Conservation (phyloP, 83 land plant species). For the Picea abies region DNA sequence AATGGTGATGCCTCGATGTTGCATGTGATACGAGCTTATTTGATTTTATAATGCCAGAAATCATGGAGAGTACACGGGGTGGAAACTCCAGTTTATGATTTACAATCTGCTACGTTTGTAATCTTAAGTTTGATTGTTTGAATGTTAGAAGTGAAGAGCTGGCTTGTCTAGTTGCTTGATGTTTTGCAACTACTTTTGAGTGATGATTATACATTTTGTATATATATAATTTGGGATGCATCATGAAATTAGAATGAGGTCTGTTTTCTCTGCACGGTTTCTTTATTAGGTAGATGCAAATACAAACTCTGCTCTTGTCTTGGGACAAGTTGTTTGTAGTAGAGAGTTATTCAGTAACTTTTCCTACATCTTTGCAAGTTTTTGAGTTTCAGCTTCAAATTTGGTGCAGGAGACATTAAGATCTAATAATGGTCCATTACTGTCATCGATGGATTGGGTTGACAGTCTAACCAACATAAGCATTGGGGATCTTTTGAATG, state of each 20-base stretch:
- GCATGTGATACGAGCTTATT: too few species aligned
- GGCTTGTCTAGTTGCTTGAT: not conserved
- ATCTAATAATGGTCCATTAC: conserved; percentile 14
- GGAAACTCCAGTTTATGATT: too few species aligned
- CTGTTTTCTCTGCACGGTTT: not conserved
- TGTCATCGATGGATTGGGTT: conserved; percentile 76
- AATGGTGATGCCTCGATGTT: too few species aligned
- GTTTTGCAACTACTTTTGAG: not conserved
- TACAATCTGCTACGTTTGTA: too few species aligned
- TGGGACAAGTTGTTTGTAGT: not conserved
- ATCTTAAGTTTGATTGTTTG: not conserved
- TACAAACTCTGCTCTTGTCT: not conserved
- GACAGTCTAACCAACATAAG: conserved; percentile 80
- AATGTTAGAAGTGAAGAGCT: not conserved
- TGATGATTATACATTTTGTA: not conserved
- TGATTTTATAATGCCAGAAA: too few species aligned
- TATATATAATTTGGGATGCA: not conserved
- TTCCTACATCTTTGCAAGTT: not conserved
- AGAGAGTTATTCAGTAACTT: not conserved
- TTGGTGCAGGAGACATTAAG: conserved; percentile 30
- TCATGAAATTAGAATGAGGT: not conserved
- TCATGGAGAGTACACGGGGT: too few species aligned
- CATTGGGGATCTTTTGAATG: conserved; percentile 66
- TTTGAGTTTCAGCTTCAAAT: not conserved
- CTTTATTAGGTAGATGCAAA: not conserved